These are phyloP conservation scores for Annulohypoxylon truncatum DNA, from an alignment of 2,329 filamentous ascomycete species.

Conservation along the genomic window DNA sequence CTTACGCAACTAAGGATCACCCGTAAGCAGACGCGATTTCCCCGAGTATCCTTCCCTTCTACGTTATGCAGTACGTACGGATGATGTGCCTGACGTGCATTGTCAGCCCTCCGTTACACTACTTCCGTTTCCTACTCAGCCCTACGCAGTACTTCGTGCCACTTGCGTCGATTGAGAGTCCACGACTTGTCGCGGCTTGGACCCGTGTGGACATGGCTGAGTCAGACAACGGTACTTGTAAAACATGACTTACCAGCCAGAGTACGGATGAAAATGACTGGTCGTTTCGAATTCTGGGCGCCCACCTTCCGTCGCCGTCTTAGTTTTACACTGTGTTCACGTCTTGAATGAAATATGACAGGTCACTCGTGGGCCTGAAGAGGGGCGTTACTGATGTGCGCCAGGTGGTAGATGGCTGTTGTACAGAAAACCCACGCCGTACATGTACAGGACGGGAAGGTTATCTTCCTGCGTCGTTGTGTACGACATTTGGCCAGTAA, in stretches of 20 bases:
- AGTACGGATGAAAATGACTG: slow-evolving; percentile 29
- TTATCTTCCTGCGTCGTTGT: slow-evolving; percentile 10
- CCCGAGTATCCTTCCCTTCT: slow-evolving; percentile 13
- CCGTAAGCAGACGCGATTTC: slow-evolving; percentile 27
- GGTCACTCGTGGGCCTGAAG: slow-evolving; percentile 23
- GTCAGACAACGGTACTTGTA: slow-evolving; percentile 29
- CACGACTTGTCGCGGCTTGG: slow-evolving; percentile 23
- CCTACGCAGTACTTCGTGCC: slow-evolving; percentile 38
- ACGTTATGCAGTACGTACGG: slow-evolving; percentile 27
- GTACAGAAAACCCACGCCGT: slow-evolving; percentile 28
- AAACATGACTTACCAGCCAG: slow-evolving; percentile 10
- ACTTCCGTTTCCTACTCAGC: slow-evolving; percentile 41
- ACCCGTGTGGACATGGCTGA: slow-evolving; percentile 33
- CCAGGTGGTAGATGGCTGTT: slow-evolving; percentile 12
- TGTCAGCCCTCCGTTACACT: slow-evolving; percentile 39
- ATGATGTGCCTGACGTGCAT: slow-evolving; percentile 42
- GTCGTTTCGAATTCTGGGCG: slow-evolving; percentile 16
- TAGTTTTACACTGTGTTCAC: slow-evolving; percentile 39
- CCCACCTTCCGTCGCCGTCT: neutral
- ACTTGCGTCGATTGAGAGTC: slow-evolving; percentile 27
- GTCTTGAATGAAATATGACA: slow-evolving; percentile 27
- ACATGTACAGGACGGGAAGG: slow-evolving; percentile 18
- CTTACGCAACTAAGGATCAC: neutral
- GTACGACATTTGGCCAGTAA: slow-evolving; percentile 26
- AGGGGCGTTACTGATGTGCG: slow-evolving; percentile 6